These are phyloP conservation scores for Fraxinus nigra DNA, from an alignment of 305 asterid species.

Conservation along the genomic window DNA sequence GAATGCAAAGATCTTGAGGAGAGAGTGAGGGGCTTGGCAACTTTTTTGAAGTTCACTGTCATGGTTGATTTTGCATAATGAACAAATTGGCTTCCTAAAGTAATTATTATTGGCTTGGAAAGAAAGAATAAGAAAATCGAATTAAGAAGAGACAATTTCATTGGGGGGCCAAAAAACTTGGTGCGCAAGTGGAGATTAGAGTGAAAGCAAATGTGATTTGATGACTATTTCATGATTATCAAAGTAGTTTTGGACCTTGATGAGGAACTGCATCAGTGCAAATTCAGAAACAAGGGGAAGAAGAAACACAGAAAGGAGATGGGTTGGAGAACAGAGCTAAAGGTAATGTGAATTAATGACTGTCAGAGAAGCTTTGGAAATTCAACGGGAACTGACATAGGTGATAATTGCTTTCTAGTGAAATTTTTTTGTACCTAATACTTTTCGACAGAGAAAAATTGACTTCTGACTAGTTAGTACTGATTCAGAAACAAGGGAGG, in stretches of 20 bases:
- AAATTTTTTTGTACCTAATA: not conserved
- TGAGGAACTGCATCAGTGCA: not conserved
- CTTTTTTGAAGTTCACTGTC: not conserved
- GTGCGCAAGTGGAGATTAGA: not conserved
- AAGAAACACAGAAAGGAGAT: not conserved
- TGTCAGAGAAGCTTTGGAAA: not conserved
- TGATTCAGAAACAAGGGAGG: not conserved
- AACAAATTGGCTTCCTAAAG: not conserved
- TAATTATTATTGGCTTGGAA: not conserved
- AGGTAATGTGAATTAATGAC: not conserved
- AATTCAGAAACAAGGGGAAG: not conserved
- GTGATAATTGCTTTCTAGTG: not conserved
- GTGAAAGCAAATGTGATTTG: not conserved
- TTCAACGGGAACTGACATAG: not conserved
- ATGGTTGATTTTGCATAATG: not conserved
- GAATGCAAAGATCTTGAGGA: not conserved
- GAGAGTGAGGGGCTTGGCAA: not conserved
- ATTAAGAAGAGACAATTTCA: not conserved
- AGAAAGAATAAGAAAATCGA: not conserved
- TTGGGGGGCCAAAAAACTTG: not conserved
- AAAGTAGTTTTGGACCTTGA: not conserved
- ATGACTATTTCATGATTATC: not conserved
- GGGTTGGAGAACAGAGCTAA: not conserved
- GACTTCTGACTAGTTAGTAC: not conserved
- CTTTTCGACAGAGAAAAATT: not conserved